Base-by-base conservation (phyloP, 352 stramenopile species). In the Phytophthora foliorum region DNA sequence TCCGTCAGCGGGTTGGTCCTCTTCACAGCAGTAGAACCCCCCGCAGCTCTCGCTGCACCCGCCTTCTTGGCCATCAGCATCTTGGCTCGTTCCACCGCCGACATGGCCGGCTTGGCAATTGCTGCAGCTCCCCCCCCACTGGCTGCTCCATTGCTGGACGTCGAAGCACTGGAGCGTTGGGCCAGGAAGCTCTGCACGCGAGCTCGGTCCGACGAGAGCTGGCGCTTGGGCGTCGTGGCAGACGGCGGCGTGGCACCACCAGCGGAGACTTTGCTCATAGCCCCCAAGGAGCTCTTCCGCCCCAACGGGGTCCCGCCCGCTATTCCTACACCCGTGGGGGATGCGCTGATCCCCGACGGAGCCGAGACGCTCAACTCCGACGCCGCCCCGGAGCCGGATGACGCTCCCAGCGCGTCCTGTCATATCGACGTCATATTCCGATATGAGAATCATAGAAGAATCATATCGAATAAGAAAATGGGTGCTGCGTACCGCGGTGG, bases 11-110 rank as follows among this genome's bases (percentile, higher is more conserved):
- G 88, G 50, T 95, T 95, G 25, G 79, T 78, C 29, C 86, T 81
- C 67, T 93, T 95, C 4, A 91, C 81, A 1, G 84, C 68, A 16
- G 68, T 74, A 4, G 75, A 60, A 6, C 25, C 63, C 4, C 27
- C 29, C 0, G 67, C 49, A 11, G 66, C 41, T 6, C 62, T 69
- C 6, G 60, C 5, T 29, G 60, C 70, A 45, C 64, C 68, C 3
- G 82, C 63, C 67, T 93, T 94, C 63, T 91, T 91, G 25, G 84
- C 78, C 87, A 94, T 93, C 14, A 94, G 29, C 4, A 90, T 67
- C 63, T 94, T 94, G 11, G 86, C 87, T 38, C 87, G 81, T 48
- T 93, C 87, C 6, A 93, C 68, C 0, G 84, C 87, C 13, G 84
- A 92, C 57, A 93, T 72, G 34, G 69, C 56, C 2, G 79, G 71